These are phyloP conservation scores for Macrophomina pseudophaseolina DNA, from an alignment of 2,329 filamentous ascomycete species.

Conservation along the genomic window DNA sequence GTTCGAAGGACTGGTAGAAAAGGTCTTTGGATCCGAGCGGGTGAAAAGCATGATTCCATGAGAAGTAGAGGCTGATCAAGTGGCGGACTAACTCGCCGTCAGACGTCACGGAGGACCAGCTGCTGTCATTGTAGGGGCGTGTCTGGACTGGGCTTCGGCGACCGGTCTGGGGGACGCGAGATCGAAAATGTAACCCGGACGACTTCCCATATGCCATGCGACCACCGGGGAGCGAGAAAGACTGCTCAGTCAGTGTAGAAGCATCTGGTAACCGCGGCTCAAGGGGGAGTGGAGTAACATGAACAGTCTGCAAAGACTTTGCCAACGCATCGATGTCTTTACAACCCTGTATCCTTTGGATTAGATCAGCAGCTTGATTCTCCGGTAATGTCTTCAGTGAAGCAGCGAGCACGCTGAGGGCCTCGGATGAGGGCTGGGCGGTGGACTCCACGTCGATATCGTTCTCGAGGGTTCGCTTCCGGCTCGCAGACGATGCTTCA, in stretches of 20 bases:
- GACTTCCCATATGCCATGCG: slow-evolving; percentile 46
- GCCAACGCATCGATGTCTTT: slow-evolving; percentile 47
- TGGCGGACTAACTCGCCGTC: slow-evolving; percentile 66
- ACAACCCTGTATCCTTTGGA: slow-evolving; percentile 51
- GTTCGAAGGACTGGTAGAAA: slow-evolving; percentile 69
- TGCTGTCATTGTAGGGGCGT: slow-evolving; percentile 32
- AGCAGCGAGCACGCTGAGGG: slow-evolving; percentile 47
- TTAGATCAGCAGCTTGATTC: slow-evolving; percentile 48
- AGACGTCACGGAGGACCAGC: slow-evolving; percentile 66
- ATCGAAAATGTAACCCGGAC: slow-evolving; percentile 43
- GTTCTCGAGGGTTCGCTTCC: slow-evolving; percentile 37
- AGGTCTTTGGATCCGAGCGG: slow-evolving; percentile 73
- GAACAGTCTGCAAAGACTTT: slow-evolving; percentile 37
- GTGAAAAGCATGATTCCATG: slow-evolving; percentile 77
- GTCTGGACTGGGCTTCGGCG: slow-evolving; percentile 27
- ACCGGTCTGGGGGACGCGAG: slow-evolving; percentile 35
- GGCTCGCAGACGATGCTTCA: not conserved
- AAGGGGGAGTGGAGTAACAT: not conserved
- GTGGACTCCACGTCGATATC: slow-evolving; percentile 23
- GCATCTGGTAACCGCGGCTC: slow-evolving; percentile 44
- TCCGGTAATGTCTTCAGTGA: slow-evolving; percentile 53
- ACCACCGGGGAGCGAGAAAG: slow-evolving; percentile 33
- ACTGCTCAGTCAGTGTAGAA: slow-evolving; percentile 39
- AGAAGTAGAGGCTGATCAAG: slow-evolving; percentile 69
- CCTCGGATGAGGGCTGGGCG: slow-evolving; percentile 27